Base-by-base conservation (phyloP, 495 filamentous ascomycete genomes). In the Astrothelium subdiscretum region DNA sequence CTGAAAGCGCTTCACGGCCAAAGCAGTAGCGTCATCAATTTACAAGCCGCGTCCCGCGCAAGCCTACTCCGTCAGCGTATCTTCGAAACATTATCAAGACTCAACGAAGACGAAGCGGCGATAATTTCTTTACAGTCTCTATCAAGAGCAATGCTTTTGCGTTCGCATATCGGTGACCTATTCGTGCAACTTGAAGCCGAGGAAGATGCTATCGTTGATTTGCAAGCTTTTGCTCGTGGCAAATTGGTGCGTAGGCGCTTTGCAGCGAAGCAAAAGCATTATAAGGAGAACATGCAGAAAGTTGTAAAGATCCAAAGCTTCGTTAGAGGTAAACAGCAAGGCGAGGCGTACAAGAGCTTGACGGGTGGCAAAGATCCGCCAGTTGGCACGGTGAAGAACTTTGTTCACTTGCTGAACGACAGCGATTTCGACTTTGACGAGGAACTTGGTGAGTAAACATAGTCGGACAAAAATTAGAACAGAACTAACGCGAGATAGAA, bases 371-470 rank as follows among this genome's bases (percentile, higher is more conserved):
- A 96, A 74, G 97, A 97, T 68, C 94, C 94, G 57, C 94, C 95
- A 2, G 91, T 97, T 59, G 88, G 90, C 51, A 96, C 95, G 0
- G 87, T 99, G 66, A 96, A 97, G 75, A 92, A 92, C 66, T 97
- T 97, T 68, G 91, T 99, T 4, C 94, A 99, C 75, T 80, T 99
- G 29, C 82, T 99, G 57, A 99, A 97, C 70, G 94, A 99, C 73
- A 96, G 90, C 68, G 91, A 96, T 68, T 95, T 99, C 67, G 94
- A 99, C 69, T 99, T 99, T 72, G 95, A 99, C 70, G 91, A 97
- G 73, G 94, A 99, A 70, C 84, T 99, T 43, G 73, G 73, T 75
- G 69, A 42, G 70, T 66, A 31, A 38, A 0, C 8, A 48, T 18
- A n/a, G n/a, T n/a, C n/a, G n/a, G n/a, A 24, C 22, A 60, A 42